These are phyloP conservation scores for Colletotrichum chlorophyti DNA, from an alignment of 2,329 filamentous ascomycete genomes.

Conservation along the genomic window DNA sequence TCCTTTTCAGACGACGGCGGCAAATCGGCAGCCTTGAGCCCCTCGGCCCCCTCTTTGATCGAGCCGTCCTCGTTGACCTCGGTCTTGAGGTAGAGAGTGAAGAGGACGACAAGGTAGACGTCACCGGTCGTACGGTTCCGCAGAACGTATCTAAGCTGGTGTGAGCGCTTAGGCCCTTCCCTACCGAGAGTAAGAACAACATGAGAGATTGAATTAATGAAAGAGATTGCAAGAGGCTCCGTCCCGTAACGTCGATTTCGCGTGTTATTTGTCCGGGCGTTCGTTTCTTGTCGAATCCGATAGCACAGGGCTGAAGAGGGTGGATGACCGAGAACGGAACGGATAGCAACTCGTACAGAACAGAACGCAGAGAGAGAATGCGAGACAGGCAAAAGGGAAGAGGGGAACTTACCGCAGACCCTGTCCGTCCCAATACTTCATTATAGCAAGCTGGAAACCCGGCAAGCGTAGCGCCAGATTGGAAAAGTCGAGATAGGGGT, in stretches of 20 bases:
- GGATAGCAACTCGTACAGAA: constrained; percentile 6
- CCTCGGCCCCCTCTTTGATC: constrained; percentile 50
- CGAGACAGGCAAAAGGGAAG: constrained; percentile 23
- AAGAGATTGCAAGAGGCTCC: not conserved
- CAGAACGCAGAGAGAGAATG: constrained; percentile 11
- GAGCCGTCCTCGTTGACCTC: constrained; percentile 66
- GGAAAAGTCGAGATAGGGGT: constrained; percentile 87
- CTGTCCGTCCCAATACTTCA: constrained; percentile 83
- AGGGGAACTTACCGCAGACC: constrained; percentile 67
- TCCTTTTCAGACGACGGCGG: constrained; percentile 25
- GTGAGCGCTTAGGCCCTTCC: constrained; percentile 67
- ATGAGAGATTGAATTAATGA: constrained; percentile 18
- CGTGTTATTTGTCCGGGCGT: too few relatives aligned
- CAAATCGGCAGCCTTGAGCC: constrained; percentile 35
- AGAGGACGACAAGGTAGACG: constrained; percentile 81
- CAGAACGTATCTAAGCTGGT: constrained; percentile 89
- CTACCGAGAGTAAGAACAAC: constrained; percentile 34
- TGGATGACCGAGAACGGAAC: not conserved
- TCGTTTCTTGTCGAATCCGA: not conserved
- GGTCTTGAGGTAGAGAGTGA: constrained; percentile 77
- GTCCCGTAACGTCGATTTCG: too few relatives aligned
- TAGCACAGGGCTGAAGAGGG: not conserved
- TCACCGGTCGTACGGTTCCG: constrained; percentile 78
- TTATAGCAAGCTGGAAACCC: constrained; percentile 74
- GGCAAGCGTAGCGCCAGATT: constrained; percentile 76